These are phyloP conservation scores for Zygosaccharomyces gambellarensis DNA, from an alignment of 805 yeast species.

Conservation along the genomic window DNA sequence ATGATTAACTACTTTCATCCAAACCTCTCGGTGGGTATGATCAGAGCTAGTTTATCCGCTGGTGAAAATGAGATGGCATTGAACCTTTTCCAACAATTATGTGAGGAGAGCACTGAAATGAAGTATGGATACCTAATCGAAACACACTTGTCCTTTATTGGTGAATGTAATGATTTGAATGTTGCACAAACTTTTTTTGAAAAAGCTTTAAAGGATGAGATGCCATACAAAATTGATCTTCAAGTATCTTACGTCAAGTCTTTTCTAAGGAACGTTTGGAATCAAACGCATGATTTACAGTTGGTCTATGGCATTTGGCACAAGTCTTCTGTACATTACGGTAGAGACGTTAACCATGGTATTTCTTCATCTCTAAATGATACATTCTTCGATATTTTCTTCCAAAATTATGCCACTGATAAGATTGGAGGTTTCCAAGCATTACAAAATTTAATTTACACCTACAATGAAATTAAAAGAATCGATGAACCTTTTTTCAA, in stretches of 20 bases:
- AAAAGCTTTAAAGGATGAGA: conserved; percentile 61
- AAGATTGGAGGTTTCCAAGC: conserved; percentile 50
- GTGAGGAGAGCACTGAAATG: conserved; percentile 44
- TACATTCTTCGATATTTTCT: conserved; percentile 63
- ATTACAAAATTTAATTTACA: conserved; percentile 51
- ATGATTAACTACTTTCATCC: conserved; percentile 35
- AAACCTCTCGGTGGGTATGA: conserved; percentile 64
- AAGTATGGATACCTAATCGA: conserved; percentile 56
- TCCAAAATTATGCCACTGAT: conserved; percentile 48
- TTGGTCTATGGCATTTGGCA: conserved; percentile 59
- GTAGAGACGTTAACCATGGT: conserved; percentile 55
- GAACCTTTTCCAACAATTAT: conserved; percentile 55
- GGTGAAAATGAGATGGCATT: conserved; percentile 64
- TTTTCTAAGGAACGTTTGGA: conserved; percentile 57
- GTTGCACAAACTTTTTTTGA: conserved; percentile 72
- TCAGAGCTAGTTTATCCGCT: conserved; percentile 63
- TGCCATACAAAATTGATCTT: conserved; percentile 67
- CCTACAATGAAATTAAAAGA: conserved; percentile 51
- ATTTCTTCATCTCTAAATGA: conserved; percentile 69
- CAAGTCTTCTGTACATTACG: conserved; percentile 55
- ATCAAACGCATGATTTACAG: conserved; percentile 51
- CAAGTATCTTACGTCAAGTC: conserved; percentile 71
- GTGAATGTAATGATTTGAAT: conserved; percentile 64
- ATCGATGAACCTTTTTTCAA: conserved; percentile 81
- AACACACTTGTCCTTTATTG: conserved; percentile 74